phyloP scores from a whole-genome alignment of 23 red algal genomes.

The Gracilaria caudata region DNA sequence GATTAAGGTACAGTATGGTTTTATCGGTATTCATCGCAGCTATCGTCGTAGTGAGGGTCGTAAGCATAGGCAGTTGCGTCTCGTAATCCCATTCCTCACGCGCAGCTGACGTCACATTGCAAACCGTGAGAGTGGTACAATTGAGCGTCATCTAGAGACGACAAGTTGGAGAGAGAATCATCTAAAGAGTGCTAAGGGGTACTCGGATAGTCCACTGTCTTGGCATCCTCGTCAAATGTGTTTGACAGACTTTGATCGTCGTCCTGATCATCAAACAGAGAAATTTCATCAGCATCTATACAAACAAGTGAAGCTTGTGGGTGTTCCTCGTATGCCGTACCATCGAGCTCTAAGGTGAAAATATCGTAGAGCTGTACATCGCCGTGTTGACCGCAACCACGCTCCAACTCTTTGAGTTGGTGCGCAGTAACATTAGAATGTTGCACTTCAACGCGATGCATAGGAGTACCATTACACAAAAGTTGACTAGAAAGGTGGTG shows the following conservation, averaged over 20 bases:
- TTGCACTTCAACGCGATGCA: constrained; percentile 9
- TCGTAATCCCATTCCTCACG: not conserved
- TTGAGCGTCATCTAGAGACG: not conserved
- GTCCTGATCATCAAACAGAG: constrained; percentile 9
- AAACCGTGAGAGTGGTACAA: not conserved
- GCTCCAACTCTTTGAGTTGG: not conserved
- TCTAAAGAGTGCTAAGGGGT: constrained; percentile 27
- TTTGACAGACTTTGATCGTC: not conserved
- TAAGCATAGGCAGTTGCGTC: not conserved
- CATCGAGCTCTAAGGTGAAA: not conserved
- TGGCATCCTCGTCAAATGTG: constrained; percentile 28
- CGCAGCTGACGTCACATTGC: not conserved
- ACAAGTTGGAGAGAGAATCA: not conserved
- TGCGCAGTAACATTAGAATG: not conserved
- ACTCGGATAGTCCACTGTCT: constrained; percentile 31
- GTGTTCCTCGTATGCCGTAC: not conserved
- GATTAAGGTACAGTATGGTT: not conserved
- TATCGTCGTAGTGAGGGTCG: constrained; percentile 15
- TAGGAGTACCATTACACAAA: constrained; percentile 10
- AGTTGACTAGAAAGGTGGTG: not conserved
- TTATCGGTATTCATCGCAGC: not conserved
- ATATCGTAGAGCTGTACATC: not conserved
- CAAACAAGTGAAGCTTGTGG: not conserved
- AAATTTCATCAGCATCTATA: constrained; percentile 20
- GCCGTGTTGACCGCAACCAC: not conserved